A percentile compares a stretch with the other conserved stretches of the same genome.
phyloP scores from a whole-genome alignment of 768 basidiomycete species.

The Mycena kentingensis region DNA sequence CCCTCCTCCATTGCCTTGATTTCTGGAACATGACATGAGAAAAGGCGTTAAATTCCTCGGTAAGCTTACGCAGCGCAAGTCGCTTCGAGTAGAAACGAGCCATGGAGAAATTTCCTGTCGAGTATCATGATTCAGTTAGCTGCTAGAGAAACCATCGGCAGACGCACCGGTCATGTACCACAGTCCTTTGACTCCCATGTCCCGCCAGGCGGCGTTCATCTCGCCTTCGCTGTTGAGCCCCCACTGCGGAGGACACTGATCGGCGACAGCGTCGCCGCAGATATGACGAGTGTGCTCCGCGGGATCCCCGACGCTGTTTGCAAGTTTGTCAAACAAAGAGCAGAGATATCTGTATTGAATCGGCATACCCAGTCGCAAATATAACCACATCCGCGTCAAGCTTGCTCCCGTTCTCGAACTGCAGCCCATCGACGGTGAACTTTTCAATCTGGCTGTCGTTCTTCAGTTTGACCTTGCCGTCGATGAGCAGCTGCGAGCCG shows the following conservation, averaged over 20 bases:
- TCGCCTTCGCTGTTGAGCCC: constrained; percentile 69
- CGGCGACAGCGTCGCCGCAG: constrained; percentile 47
- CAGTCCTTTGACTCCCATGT: constrained; percentile 42
- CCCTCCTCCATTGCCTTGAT: constrained; percentile 62
- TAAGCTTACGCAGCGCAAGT: constrained; percentile 59
- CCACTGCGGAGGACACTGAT: constrained; percentile 58
- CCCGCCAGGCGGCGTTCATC: constrained; percentile 49
- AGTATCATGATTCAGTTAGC: neutral
- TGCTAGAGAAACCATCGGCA: neutral
- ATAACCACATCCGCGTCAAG: constrained; percentile 57
- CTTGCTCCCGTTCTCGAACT: constrained; percentile 50
- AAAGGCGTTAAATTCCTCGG: neutral
- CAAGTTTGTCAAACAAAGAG: neutral
- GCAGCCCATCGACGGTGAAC: constrained; percentile 45
- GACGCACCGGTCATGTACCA: constrained; percentile 49
- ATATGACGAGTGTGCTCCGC: constrained; percentile 41
- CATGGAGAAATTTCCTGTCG: constrained; percentile 53
- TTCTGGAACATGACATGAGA: constrained; percentile 37
- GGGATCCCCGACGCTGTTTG: constrained; percentile 47
- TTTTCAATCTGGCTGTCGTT: constrained; percentile 52
- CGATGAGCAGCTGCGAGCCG: constrained; percentile 59
- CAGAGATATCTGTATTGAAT: neutral
- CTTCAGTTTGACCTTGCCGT: constrained; percentile 73
- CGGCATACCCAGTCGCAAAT: constrained; percentile 56
- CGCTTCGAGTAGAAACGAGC: constrained; percentile 65